Evolutionary conservation across 2,329 filamentous ascomycete species (phyloP), one percentile per base, ranked within the genome.

Genomic region (Ophiostoma montium): DNA sequence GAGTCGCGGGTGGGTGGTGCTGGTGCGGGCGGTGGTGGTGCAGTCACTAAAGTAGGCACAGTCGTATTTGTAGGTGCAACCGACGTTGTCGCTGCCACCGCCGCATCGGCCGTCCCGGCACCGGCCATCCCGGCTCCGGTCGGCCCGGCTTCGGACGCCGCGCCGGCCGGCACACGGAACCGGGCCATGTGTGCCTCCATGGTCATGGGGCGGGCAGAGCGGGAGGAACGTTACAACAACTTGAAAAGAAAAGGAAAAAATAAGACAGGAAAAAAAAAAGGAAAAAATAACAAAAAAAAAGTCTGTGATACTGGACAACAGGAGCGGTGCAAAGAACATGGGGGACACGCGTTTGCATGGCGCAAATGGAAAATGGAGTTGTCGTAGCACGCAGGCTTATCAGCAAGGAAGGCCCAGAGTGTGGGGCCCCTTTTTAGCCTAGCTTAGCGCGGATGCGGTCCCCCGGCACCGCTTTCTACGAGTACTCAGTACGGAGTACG

Each of bases 171-270:
- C 43, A 46, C 43, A 12, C 43, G 43, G 43, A 46, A 46, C 43
- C 43, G 43, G 19, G 32, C 32, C 43, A 46, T 46, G 19, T 46
- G 43, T 8, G 43, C 43, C 43, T 46, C 43, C 43, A 46, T 46
- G 9, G 30, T 44, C 27, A 13, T 27, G 11, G 6, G n/a, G 5
- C 16, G 5, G 21, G 36, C 19, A 8, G 19, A 15, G 11, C n/a
- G 38, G 38, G 21, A 7, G 16, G 27, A 23, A 42, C 21, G 21
- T 12, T 12, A 19, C 18, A 3, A 11, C 10, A 16, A 16, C 3
- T 30, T 9, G 8, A 15, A n/a, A 21, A 30, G 39, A 42, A 12
- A 23, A 41, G 19, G 35, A 19, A n/a, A n/a, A n/a, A n/a, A n/a
- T n/a, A n/a, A n/a, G n/a, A n/a, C n/a, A n/a, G n/a, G n/a, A n/a